These are phyloP conservation scores for Coemansia reversa DNA, from an alignment of 192 early-diverging fungal species.

Conservation along the genomic window DNA sequence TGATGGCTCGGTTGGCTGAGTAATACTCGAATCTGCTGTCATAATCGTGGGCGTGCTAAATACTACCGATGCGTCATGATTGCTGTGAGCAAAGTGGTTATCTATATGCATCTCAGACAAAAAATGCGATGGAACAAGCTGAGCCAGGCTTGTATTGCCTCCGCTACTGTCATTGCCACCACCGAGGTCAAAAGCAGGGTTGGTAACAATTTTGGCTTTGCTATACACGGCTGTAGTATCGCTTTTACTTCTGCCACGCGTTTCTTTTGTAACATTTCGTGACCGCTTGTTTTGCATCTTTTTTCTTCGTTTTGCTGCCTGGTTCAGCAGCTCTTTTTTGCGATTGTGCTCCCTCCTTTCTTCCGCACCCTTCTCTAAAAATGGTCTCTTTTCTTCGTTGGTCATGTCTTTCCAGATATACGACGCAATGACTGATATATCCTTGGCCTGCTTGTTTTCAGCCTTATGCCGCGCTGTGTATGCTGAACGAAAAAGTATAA, in stretches of 20 bases:
- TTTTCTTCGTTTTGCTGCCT: conserved; percentile 7
- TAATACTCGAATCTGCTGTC: neutral
- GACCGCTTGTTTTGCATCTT: conserved; percentile 9
- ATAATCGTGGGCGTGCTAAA: neutral
- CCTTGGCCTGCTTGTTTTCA: conserved; percentile 17
- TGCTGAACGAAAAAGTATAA: conserved; percentile 24
- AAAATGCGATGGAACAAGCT: neutral
- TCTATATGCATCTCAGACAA: neutral
- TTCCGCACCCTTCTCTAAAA: conserved; percentile 55
- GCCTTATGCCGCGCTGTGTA: conserved; percentile 2
- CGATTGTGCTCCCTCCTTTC: conserved; percentile 71
- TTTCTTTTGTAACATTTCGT: neutral
- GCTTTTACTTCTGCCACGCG: neutral
- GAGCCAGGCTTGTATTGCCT: neutral
- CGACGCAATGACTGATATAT: conserved; percentile 17
- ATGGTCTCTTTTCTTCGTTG: conserved; percentile 52
- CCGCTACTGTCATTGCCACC: neutral
- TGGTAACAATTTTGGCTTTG: neutral
- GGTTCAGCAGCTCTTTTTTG: conserved; percentile 44
- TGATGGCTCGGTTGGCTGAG: neutral
- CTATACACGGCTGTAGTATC: neutral
- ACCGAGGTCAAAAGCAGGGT: neutral
- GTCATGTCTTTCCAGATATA: conserved; percentile 64
- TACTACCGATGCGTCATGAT: neutral
- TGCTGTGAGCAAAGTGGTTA: neutral